Percentiles rank a stretch among this genome's conserved stretches.
These are phyloP conservation scores for Collybia sordida DNA, from an alignment of 768 basidiomycete genomes.

Conservation along the genomic window DNA sequence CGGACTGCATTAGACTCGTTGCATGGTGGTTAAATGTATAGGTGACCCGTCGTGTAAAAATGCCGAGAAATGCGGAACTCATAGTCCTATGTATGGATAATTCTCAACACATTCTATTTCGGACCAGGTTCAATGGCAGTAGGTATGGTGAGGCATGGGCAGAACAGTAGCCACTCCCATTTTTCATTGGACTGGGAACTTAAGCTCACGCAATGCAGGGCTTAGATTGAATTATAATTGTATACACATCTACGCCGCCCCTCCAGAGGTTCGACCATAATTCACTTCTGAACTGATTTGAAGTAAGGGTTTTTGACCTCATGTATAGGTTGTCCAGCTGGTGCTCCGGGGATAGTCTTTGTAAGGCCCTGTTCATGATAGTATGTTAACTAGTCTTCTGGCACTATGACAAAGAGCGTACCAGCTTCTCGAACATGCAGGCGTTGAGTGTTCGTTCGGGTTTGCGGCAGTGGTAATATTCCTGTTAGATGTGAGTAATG, in stretches of 20 bases:
- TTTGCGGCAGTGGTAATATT: constrained; percentile 87
- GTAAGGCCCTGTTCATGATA: constrained; percentile 69
- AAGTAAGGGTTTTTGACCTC: constrained; percentile 86
- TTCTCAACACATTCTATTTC: no score
- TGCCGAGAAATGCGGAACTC: no score
- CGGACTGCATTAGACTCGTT: not conserved
- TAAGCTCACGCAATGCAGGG: not conserved
- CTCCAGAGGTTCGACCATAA: not conserved
- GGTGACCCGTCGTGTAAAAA: no score
- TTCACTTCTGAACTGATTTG: constrained; percentile 79
- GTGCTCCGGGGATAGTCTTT: constrained; percentile 89
- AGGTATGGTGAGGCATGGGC: no score
- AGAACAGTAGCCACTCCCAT: no score
- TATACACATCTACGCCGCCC: constrained; percentile 14
- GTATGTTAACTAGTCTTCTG: not conserved
- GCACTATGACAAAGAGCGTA: constrained; percentile 34
- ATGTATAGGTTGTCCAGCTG: constrained; percentile 84
- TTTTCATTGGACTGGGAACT: no score
- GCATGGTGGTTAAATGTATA: not conserved
- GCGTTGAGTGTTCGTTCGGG: constrained; percentile 85
- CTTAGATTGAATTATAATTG: constrained; percentile 9
- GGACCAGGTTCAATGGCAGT: no score
- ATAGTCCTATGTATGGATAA: no score
- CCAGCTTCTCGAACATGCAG: constrained; percentile 96
- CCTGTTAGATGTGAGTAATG: constrained; percentile 41